Conservation (phyloP, 805 yeast genomes). For the Torulaspora quercuum region DNA sequence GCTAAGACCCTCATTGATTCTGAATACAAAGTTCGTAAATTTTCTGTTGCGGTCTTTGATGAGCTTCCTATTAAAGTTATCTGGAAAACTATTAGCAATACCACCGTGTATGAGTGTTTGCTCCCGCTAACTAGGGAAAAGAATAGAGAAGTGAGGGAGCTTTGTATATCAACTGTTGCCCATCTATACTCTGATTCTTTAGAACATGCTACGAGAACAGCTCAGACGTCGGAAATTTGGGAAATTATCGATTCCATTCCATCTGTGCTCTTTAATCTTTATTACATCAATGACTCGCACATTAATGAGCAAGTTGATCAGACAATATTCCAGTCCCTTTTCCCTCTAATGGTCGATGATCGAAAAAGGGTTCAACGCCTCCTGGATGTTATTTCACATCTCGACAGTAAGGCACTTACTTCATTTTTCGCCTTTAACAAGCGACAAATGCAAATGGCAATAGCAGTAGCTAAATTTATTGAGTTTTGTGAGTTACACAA, state of each 20-base stretch:
- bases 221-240: constrained; percentile 27
- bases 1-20: constrained; percentile 69
- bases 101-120: constrained; percentile 50
- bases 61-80: constrained; percentile 47
- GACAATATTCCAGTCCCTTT: constrained; percentile 53
- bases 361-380: constrained; percentile 51
- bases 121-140: constrained; percentile 69
- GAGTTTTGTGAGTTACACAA: constrained; percentile 45
- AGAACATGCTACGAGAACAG: constrained; percentile 21
- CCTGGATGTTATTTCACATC: constrained; percentile 43
- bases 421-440: constrained; percentile 67
- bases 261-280: constrained; percentile 55
- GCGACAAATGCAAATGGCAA: constrained; percentile 61
- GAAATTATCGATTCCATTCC: constrained; percentile 50
- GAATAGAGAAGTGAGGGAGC: constrained; percentile 57
- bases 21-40: constrained; percentile 66
- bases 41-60: constrained; percentile 53
- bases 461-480: constrained; percentile 49
- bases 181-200: constrained; percentile 51
- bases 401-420: constrained; percentile 56
- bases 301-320: constrained; percentile 66
- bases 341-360: constrained; percentile 52
- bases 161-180: constrained; percentile 54
- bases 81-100: constrained; percentile 46
- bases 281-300: constrained; percentile 67